phyloP scores from a whole-genome alignment of 1,284 basidiomycete genomes.

The Sporisorium iseilematis-ciliati region DNA sequence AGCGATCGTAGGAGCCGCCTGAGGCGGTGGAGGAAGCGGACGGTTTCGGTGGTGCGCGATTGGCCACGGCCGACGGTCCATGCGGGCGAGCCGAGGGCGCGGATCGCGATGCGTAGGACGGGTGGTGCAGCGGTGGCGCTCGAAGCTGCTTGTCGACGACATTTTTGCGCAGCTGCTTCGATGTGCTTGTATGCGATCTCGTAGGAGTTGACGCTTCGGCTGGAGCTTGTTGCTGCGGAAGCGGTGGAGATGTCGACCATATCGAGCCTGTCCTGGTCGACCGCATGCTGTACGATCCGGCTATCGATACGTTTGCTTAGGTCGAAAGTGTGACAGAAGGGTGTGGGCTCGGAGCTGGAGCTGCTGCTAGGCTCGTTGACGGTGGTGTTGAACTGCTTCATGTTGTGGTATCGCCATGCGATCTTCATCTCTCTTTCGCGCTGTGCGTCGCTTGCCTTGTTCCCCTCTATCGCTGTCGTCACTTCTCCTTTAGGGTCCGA shows the following conservation, averaged over 20 bases:
- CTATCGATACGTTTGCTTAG: constrained; percentile 72
- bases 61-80: constrained; percentile 43
- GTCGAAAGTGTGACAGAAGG: constrained; percentile 81
- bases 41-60: constrained; percentile 15
- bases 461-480: background rate
- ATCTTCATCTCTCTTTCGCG: constrained; percentile 55
- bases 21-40: constrained; percentile 58
- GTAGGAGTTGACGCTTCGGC: constrained; percentile 12
- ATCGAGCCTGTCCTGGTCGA: constrained; percentile 29
- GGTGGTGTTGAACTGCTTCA: constrained; percentile 91
- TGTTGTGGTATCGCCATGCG: constrained; percentile 93
- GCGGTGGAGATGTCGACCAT: constrained; percentile 27
- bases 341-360: constrained; percentile 40
- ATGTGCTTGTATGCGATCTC: constrained; percentile 41
- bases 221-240: background rate
- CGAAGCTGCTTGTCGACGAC: constrained; percentile 6
- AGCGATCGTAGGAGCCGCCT: constrained; percentile 51
- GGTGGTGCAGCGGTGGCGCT: constrained; percentile 26
- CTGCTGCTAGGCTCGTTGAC: constrained; percentile 70
- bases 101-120: constrained; percentile 55
- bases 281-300: constrained; percentile 40
- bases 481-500: background rate
- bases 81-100: constrained; percentile 54
- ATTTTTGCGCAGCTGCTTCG: constrained; percentile 30
- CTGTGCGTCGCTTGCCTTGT: constrained; percentile 6